Percentiles rank a stretch among this genome's conserved stretches.
Evolutionary conservation across 495 filamentous ascomycete genomes (phyloP).

Genomic region (Rhypophila decipiens): DNA sequence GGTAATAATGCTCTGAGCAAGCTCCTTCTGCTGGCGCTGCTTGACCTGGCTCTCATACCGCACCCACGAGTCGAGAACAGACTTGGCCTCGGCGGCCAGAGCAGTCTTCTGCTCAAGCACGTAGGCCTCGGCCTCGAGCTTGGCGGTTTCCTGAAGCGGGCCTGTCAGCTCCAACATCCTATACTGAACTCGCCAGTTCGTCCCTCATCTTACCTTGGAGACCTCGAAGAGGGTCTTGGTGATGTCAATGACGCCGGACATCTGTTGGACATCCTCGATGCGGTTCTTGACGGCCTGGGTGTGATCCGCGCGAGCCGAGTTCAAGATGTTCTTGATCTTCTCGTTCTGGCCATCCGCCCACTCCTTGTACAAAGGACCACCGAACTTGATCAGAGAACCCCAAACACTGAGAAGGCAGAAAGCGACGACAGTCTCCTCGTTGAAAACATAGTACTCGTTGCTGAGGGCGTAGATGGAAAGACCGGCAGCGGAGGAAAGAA

Average conservation of each 20-base stretch:
- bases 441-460: constrained; percentile 99
- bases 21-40: constrained; percentile 93
- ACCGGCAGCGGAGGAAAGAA: constrained; percentile 88
- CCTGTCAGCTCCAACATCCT: constrained; percentile 9
- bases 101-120: constrained; percentile 94
- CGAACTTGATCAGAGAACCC: constrained; percentile 81
- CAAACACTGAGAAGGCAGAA: constrained; percentile 86
- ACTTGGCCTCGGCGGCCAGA: constrained; percentile 84
- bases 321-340: constrained; percentile 89
- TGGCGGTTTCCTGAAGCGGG: constrained; percentile 80
- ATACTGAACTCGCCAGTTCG: not conserved
- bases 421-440: constrained; percentile 92
- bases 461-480: constrained; percentile 89
- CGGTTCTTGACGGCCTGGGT: constrained; percentile 87
- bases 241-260: constrained; percentile 87
- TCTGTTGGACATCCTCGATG: constrained; percentile 88
- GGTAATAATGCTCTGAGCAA: constrained; percentile 83
- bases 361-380: constrained; percentile 81
- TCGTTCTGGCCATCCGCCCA: constrained; percentile 83
- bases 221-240: constrained; percentile 96
- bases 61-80: constrained; percentile 95
- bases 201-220: constrained; percentile 67
- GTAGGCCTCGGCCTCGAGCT: constrained; percentile 89
- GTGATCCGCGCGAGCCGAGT: constrained; percentile 87
- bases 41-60: constrained; percentile 98